These are phyloP conservation scores for Pseudopediastrum boryanum DNA, from an alignment of 139 green algal genomes.

Conservation along the genomic window DNA sequence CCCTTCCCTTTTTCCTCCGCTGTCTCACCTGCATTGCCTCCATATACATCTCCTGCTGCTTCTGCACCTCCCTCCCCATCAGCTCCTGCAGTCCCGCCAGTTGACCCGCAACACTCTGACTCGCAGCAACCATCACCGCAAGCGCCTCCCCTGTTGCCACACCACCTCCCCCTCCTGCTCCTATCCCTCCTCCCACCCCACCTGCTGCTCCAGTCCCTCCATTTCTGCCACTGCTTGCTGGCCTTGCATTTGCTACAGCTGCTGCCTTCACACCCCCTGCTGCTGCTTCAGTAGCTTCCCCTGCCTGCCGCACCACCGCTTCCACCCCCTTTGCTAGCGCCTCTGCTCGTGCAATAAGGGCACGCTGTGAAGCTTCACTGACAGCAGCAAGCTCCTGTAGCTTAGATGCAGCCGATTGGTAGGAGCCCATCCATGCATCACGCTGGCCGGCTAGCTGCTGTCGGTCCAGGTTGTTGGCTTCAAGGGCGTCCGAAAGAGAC, in stretches of 20 bases:
- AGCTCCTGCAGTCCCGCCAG: slow-evolving; percentile 35
- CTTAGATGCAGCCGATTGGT: too few relatives aligned
- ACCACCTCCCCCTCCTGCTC: slow-evolving; percentile 1
- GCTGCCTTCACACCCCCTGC: not conserved
- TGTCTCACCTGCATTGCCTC: slow-evolving; percentile 26
- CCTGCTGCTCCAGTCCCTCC: not conserved
- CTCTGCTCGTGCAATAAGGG: too few relatives aligned
- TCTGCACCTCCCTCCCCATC: slow-evolving; percentile 18
- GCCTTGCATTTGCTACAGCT: not conserved
- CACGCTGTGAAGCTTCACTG: too few relatives aligned
- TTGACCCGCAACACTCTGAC: not conserved
- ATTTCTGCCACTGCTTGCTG: not conserved
- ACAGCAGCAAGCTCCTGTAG: slow-evolving; percentile 1
- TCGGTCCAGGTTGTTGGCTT: too few relatives aligned
- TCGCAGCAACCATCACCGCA: slow-evolving; percentile 3
- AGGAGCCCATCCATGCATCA: slow-evolving; percentile 32
- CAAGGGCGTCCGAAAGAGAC: too few relatives aligned
- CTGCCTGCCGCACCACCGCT: not conserved
- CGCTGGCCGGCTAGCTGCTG: slow-evolving; percentile 32
- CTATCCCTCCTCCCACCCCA: not conserved
- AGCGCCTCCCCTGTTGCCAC: too few relatives aligned
- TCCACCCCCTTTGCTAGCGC: not conserved
- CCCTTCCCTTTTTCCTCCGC: too few relatives aligned
- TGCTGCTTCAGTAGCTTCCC: slow-evolving; percentile 2
- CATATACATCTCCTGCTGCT: slow-evolving; percentile 16